These are phyloP conservation scores for Aspergillus texensis DNA, from an alignment of 2,329 filamentous ascomycete genomes.

Conservation along the genomic window DNA sequence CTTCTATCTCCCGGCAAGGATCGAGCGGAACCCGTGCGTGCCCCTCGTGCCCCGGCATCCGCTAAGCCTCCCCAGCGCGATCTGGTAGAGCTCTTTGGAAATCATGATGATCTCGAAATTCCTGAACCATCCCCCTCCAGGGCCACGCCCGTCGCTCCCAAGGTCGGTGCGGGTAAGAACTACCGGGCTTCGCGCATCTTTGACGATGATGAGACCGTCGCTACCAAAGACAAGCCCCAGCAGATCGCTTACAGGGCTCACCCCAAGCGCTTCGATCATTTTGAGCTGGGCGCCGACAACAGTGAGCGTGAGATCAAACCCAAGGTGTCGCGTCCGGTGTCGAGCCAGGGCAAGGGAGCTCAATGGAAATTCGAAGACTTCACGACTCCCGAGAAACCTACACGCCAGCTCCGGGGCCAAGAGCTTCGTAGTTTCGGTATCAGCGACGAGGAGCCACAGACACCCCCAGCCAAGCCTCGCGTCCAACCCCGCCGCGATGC, in stretches of 20 bases:
- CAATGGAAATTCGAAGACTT: slow-evolving; percentile 93
- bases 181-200: slow-evolving; percentile 67
- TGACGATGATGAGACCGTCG: slow-evolving; percentile 57
- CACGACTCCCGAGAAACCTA: slow-evolving; percentile 75
- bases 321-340: slow-evolving; percentile 30
- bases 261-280: slow-evolving; percentile 77
- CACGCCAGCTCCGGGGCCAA: slow-evolving; percentile 64
- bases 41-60: slow-evolving; percentile 64
- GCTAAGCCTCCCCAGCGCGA: slow-evolving; percentile 71
- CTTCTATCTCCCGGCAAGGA: slow-evolving; percentile 63
- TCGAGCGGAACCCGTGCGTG: slow-evolving; percentile 53
- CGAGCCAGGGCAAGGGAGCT: slow-evolving; percentile 57
- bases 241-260: slow-evolving; percentile 62
- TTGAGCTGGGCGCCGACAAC: slow-evolving; percentile 38
- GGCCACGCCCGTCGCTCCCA: slow-evolving; percentile 44
- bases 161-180: slow-evolving; percentile 62
- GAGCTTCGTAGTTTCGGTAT: slow-evolving; percentile 76
- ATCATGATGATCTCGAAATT: slow-evolving; percentile 41
- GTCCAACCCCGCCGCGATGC: slow-evolving; percentile 76
- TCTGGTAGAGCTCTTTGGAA: slow-evolving; percentile 69
- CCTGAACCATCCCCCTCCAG: slow-evolving; percentile 30
- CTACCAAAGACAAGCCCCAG: slow-evolving; percentile 44
- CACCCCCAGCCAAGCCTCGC: slow-evolving; percentile 55
- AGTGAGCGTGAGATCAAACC: slow-evolving; percentile 30
- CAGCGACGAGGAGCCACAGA: slow-evolving; percentile 66